Conservation (phyloP, 1,284 basidiomycete species). For the Agroathelia rolfsii region DNA sequence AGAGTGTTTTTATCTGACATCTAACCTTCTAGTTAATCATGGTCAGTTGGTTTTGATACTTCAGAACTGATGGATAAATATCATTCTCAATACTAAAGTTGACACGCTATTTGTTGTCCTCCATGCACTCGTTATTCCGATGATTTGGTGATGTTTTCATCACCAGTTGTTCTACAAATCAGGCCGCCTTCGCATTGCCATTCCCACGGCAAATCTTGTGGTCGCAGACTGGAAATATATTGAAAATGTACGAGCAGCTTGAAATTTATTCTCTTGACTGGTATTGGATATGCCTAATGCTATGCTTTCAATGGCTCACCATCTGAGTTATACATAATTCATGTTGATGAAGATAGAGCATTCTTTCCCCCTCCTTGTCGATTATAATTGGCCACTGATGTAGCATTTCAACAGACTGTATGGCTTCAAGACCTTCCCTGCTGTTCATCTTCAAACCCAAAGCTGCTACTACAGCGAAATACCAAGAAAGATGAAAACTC, state of each 20-base stretch:
- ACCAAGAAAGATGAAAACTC: too few relatives aligned
- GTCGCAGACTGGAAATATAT: constrained; percentile 70
- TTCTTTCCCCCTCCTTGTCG: constrained; percentile 1
- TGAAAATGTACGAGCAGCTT: constrained; percentile 50
- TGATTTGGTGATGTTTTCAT: too few relatives aligned
- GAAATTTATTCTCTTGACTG: constrained; percentile 6
- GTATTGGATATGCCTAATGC: too few relatives aligned
- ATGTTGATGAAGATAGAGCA: too few relatives aligned
- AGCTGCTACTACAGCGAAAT: too few relatives aligned
- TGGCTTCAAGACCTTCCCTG: constrained; percentile 73
- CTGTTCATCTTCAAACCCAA: constrained; percentile 30
- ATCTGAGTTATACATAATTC: too few relatives aligned
- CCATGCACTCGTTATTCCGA: too few relatives aligned
- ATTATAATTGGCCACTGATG: constrained; percentile 2
- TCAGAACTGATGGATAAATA: not conserved
- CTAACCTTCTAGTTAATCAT: constrained; percentile 59
- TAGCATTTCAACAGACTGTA: constrained; percentile 35
- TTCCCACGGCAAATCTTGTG: constrained; percentile 70
- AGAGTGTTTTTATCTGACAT: constrained; percentile 9
- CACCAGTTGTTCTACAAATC: constrained; percentile 71
- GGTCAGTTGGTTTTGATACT: constrained; percentile 25
- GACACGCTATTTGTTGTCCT: constrained; percentile 6
- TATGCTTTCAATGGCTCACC: too few relatives aligned
- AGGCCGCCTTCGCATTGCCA: constrained; percentile 57
- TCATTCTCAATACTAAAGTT: not conserved